phyloP scores from a whole-genome alignment of 2,329 filamentous ascomycete species.

The Massarina eburnea region DNA sequence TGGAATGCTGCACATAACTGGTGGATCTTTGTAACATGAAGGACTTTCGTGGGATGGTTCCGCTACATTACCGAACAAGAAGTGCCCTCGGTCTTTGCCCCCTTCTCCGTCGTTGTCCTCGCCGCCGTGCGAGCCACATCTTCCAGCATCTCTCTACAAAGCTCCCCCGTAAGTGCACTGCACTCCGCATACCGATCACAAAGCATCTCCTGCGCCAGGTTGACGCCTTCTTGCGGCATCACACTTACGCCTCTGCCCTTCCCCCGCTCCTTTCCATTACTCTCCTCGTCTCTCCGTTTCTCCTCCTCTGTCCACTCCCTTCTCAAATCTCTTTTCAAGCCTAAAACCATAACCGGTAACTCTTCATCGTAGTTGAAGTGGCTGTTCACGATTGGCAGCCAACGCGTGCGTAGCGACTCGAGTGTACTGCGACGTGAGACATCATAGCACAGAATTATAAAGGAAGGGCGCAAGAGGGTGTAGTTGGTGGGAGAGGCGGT shows the following conservation, averaged over 20 bases:
- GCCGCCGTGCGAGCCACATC: constrained; percentile 61
- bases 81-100: constrained; percentile 50
- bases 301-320: constrained; percentile 44
- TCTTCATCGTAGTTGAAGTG: constrained; percentile 57
- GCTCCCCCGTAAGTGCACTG: constrained; percentile 61
- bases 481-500: constrained; percentile 60
- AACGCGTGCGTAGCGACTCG: constrained; percentile 48
- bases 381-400: constrained; percentile 48
- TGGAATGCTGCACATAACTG: too few relatives aligned
- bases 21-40: background rate
- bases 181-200: constrained; percentile 66
- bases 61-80: constrained; percentile 27
- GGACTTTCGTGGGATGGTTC: background rate
- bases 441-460: constrained; percentile 62
- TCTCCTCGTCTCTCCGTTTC: constrained; percentile 7
- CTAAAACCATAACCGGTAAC: constrained; percentile 61
- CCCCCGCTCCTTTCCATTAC: constrained; percentile 37
- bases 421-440: constrained; percentile 57
- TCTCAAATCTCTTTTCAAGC: constrained; percentile 60
- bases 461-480: constrained; percentile 55
- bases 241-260: constrained; percentile 45
- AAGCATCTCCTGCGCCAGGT: constrained; percentile 59
- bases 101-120: constrained; percentile 58
- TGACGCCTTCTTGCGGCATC: constrained; percentile 53
- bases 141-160: constrained; percentile 61